phyloP scores from a whole-genome alignment of 805 yeast genomes.

The Blastobotrys mokoenaii region DNA sequence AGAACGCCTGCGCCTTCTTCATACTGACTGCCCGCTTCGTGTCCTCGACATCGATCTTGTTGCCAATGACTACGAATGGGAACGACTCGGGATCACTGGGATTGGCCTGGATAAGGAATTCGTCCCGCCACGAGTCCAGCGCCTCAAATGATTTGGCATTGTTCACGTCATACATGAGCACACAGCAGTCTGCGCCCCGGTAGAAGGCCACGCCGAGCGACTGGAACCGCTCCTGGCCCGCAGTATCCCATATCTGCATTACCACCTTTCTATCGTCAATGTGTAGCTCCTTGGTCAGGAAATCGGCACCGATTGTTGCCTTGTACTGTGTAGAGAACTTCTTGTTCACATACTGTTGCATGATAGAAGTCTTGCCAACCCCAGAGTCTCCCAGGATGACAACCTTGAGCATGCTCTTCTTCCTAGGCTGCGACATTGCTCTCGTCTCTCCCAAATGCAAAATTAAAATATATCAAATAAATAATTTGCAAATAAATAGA shows the following conservation, averaged over 20 bases:
- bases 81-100: constrained; percentile 89
- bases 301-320: constrained; percentile 97
- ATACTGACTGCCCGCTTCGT: constrained; percentile 64
- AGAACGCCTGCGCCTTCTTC: constrained; percentile 53
- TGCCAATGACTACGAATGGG: constrained; percentile 92
- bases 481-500: too few species aligned
- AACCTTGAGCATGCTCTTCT: constrained; percentile 48
- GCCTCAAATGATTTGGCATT: constrained; percentile 89
- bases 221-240: constrained; percentile 97
- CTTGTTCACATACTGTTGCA: constrained; percentile 95
- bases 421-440: constrained; percentile 11
- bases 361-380: constrained; percentile 92
- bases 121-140: constrained; percentile 89
- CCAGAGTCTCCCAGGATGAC: constrained; percentile 96
- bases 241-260: constrained; percentile 91
- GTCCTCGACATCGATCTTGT: constrained; percentile 92
- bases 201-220: constrained; percentile 94
- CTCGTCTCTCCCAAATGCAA: background rate
- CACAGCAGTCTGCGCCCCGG: constrained; percentile 97
- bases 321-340: constrained; percentile 93
- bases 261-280: constrained; percentile 79
- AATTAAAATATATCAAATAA: too few species aligned
- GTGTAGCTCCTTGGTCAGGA: constrained; percentile 79
- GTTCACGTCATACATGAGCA: constrained; percentile 89
- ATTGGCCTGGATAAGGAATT: constrained; percentile 86